These are phyloP conservation scores for Epithemia pelagica DNA, from an alignment of 108 stramenopile genomes.

Conservation along the genomic window DNA sequence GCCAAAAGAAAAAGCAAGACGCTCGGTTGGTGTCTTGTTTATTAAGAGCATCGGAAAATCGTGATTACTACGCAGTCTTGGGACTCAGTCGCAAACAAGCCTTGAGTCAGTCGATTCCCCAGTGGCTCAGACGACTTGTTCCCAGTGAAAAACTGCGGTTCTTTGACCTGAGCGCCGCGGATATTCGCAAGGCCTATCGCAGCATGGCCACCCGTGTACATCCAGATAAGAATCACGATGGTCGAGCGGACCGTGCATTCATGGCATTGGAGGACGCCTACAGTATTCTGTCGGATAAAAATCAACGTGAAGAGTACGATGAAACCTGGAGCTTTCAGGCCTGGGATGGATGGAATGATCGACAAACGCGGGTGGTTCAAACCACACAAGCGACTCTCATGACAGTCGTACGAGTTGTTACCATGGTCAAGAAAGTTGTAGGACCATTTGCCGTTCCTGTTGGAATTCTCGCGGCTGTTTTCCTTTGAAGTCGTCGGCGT, in stretches of 20 bases:
- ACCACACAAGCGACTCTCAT: too few species aligned
- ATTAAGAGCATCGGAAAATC: conserved; percentile 31
- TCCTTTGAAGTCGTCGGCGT: too few species aligned
- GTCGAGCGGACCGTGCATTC: conserved; percentile 79
- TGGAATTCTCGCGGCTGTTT: too few species aligned
- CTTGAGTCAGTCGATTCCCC: conserved; percentile 40
- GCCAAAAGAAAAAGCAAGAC: conserved; percentile 51
- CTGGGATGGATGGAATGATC: too few species aligned
- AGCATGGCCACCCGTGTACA: conserved; percentile 46
- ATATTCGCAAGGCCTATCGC: conserved; percentile 57
- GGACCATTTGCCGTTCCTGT: too few species aligned
- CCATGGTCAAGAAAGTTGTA: too few species aligned
- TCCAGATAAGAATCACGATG: conserved; percentile 77
- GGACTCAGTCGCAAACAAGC: conserved; percentile 50
- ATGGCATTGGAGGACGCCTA: conserved; percentile 65
- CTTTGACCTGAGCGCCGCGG: conserved; percentile 13
- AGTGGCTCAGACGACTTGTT: conserved; percentile 16
- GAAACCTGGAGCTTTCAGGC: conserved; percentile 3
- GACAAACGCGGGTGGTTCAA: too few species aligned
- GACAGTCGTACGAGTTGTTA: too few species aligned
- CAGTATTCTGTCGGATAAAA: conserved; percentile 49
- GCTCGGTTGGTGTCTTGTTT: conserved; percentile 45
- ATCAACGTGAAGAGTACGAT: conserved; percentile 54
- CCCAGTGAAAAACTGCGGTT: conserved; percentile 14
- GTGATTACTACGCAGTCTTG: conserved; percentile 61